phyloP scores from a whole-genome alignment of 2,329 filamentous ascomycete genomes.

The Verticillium alfalfae region DNA sequence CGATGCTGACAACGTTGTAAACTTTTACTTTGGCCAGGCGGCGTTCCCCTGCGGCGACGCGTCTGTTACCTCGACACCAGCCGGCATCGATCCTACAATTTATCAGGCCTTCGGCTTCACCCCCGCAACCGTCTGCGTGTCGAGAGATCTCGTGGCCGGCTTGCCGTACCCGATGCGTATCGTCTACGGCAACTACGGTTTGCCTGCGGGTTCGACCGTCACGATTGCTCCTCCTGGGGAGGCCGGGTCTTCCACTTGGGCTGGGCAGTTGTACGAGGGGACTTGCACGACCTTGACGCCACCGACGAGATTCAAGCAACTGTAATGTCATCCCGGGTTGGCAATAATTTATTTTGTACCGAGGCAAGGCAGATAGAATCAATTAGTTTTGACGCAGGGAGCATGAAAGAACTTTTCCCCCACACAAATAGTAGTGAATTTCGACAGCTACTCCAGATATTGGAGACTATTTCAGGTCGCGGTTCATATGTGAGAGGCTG shows the following conservation, averaged over 20 bases:
- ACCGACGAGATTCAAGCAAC: too few species aligned
- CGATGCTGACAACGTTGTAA: neutral
- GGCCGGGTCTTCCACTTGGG: neutral
- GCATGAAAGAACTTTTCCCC: too few species aligned
- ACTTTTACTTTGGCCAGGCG: neutral
- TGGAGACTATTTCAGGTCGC: too few species aligned
- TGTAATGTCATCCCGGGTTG: too few species aligned
- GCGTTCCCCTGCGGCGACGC: neutral
- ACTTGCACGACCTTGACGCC: too few species aligned
- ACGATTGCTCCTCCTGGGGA: neutral
- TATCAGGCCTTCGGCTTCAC: neutral
- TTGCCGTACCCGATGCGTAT: neutral
- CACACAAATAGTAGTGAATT: too few species aligned
- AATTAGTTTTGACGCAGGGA: too few species aligned
- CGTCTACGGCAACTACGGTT: neutral
- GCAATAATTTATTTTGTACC: too few species aligned
- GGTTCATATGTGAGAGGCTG: too few species aligned
- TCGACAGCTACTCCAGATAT: too few species aligned
- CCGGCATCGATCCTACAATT: neutral
- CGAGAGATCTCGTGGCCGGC: neutral
- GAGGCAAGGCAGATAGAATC: too few species aligned
- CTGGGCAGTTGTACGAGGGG: neutral
- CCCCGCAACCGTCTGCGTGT: neutral
- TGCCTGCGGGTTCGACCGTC: neutral
- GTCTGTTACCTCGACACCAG: neutral